These are phyloP conservation scores for Podaxis sp. DNA, from an alignment of 768 basidiomycete genomes.

Conservation along the genomic window DNA sequence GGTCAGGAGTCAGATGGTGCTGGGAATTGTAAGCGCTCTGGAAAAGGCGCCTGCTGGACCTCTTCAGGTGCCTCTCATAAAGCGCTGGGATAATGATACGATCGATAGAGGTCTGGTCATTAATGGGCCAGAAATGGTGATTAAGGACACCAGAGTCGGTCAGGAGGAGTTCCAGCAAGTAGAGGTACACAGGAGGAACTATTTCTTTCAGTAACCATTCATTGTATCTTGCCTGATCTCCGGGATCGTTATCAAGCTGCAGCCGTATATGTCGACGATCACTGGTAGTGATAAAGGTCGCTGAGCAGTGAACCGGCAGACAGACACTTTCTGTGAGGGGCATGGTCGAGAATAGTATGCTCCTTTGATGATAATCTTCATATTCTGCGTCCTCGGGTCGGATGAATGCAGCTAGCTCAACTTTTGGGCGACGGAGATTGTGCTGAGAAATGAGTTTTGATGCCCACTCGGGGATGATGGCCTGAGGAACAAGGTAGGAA, in stretches of 20 bases:
- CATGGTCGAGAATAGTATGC: constrained; percentile 35
- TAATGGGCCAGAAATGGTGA: constrained; percentile 10
- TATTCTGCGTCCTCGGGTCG: background rate
- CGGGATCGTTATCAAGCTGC: constrained; percentile 19
- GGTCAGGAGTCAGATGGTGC: background rate
- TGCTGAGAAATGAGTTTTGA: background rate
- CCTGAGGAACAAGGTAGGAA: background rate
- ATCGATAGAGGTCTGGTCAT: background rate
- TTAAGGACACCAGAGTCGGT: background rate
- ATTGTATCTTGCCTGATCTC: constrained; percentile 34
- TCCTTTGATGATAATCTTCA: constrained; percentile 13
- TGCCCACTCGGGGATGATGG: background rate
- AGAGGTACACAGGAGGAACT: constrained; percentile 34
- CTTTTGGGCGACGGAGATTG: constrained; percentile 1
- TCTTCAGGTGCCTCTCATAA: constrained; percentile 1
- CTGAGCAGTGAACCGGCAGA: constrained; percentile 42
- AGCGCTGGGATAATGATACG: background rate
- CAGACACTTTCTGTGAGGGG: constrained; percentile 35
- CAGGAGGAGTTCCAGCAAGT: constrained; percentile 27
- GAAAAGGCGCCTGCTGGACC: background rate
- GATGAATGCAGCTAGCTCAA: constrained; percentile 4
- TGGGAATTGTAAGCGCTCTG: background rate
- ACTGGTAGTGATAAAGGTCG: constrained; percentile 40
- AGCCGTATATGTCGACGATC: constrained; percentile 41
- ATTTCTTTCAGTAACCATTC: constrained; percentile 34